phyloP scores from a whole-genome alignment of 352 stramenopile genomes.

The Globisporangium lucens region DNA sequence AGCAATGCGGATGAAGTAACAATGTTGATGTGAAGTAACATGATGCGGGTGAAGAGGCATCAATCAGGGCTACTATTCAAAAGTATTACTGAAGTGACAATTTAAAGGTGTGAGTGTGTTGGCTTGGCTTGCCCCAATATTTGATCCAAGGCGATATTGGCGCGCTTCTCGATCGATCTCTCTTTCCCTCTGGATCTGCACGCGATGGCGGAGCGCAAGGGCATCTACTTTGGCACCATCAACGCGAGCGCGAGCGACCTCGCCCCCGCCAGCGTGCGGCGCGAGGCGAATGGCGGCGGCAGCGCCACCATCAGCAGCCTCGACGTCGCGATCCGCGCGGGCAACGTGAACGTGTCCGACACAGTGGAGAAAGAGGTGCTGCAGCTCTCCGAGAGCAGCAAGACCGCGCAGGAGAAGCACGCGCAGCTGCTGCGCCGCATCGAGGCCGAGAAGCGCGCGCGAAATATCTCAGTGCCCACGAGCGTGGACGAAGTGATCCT shows the following conservation, averaged over 20 bases:
- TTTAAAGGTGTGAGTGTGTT: no score
- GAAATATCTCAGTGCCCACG: slow-evolving; percentile 92
- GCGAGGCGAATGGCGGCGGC: slow-evolving; percentile 9
- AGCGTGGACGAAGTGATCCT: slow-evolving; percentile 89
- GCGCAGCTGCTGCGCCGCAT: slow-evolving; percentile 82
- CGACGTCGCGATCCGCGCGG: slow-evolving; percentile 67
- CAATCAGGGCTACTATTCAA: no score
- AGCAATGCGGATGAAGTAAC: no score
- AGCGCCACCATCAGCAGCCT: slow-evolving; percentile 27
- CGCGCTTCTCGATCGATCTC: neutral
- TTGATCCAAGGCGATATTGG: neutral
- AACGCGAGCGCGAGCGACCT: slow-evolving; percentile 29
- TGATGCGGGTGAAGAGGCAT: no score
- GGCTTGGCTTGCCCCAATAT: neutral
- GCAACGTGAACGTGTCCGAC: slow-evolving; percentile 81
- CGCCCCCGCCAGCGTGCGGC: slow-evolving; percentile 40
- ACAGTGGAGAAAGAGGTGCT: slow-evolving; percentile 79
- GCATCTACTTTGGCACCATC: slow-evolving; percentile 85
- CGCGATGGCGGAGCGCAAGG: slow-evolving; percentile 64
- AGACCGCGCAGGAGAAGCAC: slow-evolving; percentile 84
- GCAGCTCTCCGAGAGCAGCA: slow-evolving; percentile 81
- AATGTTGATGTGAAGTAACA: no score
- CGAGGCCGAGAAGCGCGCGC: slow-evolving; percentile 89
- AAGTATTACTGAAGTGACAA: no score
- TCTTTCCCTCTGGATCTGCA: neutral